Percentiles rank a stretch among this genome's conserved stretches.
Evolutionary conservation across 345 rosid species (phyloP).

Genomic region (Acer negundo): DNA sequence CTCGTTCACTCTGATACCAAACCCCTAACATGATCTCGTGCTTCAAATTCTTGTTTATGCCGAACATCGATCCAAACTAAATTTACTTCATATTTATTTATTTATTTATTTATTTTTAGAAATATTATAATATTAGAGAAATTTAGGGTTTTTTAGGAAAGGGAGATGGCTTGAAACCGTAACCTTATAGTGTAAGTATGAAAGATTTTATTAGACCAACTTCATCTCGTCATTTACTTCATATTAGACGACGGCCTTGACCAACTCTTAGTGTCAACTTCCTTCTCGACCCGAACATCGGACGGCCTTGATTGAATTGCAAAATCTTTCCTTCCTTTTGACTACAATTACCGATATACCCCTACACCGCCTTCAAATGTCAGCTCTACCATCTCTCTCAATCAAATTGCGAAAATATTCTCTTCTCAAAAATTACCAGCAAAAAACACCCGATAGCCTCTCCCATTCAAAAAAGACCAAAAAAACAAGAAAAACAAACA

Average conservation of each 20-base stretch:
- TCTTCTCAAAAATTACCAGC: not conserved
- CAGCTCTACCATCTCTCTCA: not conserved
- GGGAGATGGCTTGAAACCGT: too few relatives aligned
- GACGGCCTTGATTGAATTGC: not conserved
- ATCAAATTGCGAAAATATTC: not conserved
- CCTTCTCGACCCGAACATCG: not conserved
- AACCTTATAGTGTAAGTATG: too few relatives aligned
- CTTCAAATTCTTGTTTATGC: not conserved
- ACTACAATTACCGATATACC: constrained; percentile 31
- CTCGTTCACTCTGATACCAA: not conserved
- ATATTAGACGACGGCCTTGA: too few relatives aligned
- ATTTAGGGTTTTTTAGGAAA: too few relatives aligned
- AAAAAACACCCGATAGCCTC: not conserved
- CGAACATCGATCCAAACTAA: not conserved
- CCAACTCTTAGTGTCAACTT: too few relatives aligned
- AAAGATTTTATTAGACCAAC: too few relatives aligned
- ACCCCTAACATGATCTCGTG: not conserved
- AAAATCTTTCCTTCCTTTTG: not conserved
- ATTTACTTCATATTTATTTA: too few relatives aligned
- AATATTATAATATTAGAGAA: too few relatives aligned
- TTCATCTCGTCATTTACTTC: too few relatives aligned
- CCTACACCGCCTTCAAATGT: constrained; percentile 22
- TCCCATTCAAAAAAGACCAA: not conserved
- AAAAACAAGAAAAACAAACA: not conserved
- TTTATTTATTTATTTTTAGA: too few relatives aligned